Evolutionary conservation across 2,329 filamentous ascomycete species (phyloP).

Genomic region (Aquanectria penicillioides): DNA sequence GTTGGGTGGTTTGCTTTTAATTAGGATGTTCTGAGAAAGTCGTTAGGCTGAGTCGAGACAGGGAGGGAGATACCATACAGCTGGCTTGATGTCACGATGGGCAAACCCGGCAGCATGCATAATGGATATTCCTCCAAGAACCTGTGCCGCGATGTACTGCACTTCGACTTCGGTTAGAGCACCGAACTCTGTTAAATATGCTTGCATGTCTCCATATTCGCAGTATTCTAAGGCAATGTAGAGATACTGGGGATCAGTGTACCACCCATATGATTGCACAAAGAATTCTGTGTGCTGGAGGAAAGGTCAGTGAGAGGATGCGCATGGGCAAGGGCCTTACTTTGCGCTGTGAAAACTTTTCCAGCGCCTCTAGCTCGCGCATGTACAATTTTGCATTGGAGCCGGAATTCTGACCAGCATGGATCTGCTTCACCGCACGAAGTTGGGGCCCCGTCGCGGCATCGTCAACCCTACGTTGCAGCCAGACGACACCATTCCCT

Average conservation of each 20-base stretch:
- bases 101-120: conserved; percentile 33
- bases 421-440: conserved; percentile 9
- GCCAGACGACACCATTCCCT: conserved; percentile 13
- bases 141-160: conserved; percentile 16
- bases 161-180: conserved; percentile 13
- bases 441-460: neutral
- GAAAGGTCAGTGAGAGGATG: neutral
- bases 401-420: neutral
- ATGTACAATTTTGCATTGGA: neutral
- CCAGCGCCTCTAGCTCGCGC: conserved; percentile 19
- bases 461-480: neutral
- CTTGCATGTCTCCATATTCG: conserved; percentile 22
- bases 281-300: conserved; percentile 30
- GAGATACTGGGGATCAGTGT: conserved; percentile 1
- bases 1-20: conserved; percentile 21
- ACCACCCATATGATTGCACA: conserved; percentile 28
- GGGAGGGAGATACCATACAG: neutral
- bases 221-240: conserved; percentile 30
- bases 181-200: neutral
- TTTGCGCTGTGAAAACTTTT: conserved; percentile 22
- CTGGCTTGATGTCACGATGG: conserved; percentile 32
- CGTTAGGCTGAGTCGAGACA: neutral
- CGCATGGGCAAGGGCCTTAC: neutral
- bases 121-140: conserved; percentile 25
- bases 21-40: conserved; percentile 28